Percentiles rank a stretch among this genome's conserved stretches.
These are phyloP conservation scores for Annona squamosa DNA, from an alignment of 164 flowering plant species.

Conservation along the genomic window DNA sequence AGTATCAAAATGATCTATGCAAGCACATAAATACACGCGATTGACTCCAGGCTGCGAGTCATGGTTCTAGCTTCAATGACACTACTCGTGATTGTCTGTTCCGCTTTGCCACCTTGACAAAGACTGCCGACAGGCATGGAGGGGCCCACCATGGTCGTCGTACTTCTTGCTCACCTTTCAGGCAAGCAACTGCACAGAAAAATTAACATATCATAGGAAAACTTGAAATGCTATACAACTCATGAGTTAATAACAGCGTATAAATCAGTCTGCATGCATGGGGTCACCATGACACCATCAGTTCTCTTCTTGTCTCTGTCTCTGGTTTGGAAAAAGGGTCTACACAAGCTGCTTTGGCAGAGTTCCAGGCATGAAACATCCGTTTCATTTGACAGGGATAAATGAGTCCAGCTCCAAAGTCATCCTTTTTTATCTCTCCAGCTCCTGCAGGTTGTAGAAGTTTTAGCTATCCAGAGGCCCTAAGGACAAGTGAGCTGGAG, in stretches of 20 bases:
- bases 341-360: too few species aligned
- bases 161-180: constrained; percentile 93
- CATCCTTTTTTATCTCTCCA: too few species aligned
- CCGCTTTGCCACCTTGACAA: constrained; percentile 72
- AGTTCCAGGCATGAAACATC: too few species aligned
- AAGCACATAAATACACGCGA: background rate
- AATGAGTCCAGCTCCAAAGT: too few species aligned
- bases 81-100: constrained; percentile 91
- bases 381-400: too few species aligned
- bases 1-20: background rate
- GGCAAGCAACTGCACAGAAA: constrained; percentile 70
- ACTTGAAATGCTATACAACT: background rate
- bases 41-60: constrained; percentile 14
- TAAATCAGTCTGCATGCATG: background rate
- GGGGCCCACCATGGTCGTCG: constrained; percentile 99
- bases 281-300: background rate
- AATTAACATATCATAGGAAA: background rate
- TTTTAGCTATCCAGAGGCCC: too few species aligned
- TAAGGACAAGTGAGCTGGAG: too few species aligned
- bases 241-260: background rate
- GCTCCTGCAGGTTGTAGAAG: too few species aligned
- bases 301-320: too few species aligned
- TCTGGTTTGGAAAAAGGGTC: too few species aligned
- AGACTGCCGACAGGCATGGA: constrained; percentile 69
- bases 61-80: constrained; percentile 91